Conservation (phyloP, 352 stramenopile genomes). For the Phytophthora pluvialis region DNA sequence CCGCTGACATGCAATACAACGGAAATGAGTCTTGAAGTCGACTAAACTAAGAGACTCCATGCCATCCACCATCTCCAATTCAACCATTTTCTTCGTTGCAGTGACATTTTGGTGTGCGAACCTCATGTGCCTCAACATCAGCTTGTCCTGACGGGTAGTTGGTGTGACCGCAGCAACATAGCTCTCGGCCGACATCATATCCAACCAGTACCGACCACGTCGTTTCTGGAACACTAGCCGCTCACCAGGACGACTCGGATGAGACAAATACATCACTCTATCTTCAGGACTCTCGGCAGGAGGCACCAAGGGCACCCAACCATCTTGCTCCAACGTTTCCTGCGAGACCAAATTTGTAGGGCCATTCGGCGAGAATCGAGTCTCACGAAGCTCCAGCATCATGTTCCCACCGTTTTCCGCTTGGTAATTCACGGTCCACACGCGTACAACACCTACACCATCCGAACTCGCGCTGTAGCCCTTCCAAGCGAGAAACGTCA, state of each 20-base stretch:
- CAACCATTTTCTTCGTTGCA: conserved; percentile 7
- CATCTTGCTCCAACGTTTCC: neutral
- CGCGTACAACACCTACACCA: neutral
- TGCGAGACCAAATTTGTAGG: neutral
- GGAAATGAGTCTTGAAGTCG: neutral
- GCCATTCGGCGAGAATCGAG: neutral
- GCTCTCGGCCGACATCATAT: neutral
- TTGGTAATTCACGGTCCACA: neutral
- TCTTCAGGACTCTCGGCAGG: neutral
- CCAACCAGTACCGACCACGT: conserved; percentile 7
- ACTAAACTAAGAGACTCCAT: neutral
- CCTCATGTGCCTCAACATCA: conserved; percentile 8
- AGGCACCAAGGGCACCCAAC: neutral
- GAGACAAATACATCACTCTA: neutral
- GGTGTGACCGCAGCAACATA: neutral
- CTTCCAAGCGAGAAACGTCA: neutral
- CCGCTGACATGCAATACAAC: neutral
- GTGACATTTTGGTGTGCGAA: conserved; percentile 9
- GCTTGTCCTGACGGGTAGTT: neutral
- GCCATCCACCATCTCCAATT: conserved; percentile 2
- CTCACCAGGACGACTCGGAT: neutral
- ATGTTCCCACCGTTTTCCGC: neutral
- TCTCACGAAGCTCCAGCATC: neutral
- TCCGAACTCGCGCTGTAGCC: neutral
- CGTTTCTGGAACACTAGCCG: neutral